Conservation (phyloP, 441 rosid genomes). For the Metrosideros polymorpha region DNA sequence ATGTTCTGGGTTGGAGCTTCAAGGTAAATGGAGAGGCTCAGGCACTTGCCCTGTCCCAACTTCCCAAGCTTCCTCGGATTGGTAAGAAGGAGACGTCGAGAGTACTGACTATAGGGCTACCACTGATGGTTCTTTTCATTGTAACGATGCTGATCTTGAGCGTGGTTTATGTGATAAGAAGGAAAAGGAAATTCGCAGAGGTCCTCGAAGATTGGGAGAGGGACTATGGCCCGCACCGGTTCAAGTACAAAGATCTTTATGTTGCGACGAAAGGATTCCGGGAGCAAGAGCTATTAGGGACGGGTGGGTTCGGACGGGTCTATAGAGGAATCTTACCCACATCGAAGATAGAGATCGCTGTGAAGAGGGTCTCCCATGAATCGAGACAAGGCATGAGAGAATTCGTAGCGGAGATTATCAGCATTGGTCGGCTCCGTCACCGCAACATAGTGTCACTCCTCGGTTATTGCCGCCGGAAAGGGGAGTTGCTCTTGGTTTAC, state of each 20-base stretch:
- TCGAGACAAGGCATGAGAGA: background rate
- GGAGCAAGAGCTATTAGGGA: constrained; percentile 27
- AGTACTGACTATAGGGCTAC: no score
- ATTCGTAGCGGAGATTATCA: background rate
- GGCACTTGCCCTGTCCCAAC: background rate
- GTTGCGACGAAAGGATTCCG: constrained; percentile 37
- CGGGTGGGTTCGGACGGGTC: constrained; percentile 40
- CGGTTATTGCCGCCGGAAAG: background rate
- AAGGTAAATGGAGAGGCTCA: background rate
- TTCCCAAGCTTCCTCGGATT: background rate
- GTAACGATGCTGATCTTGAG: no score
- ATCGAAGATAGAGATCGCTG: background rate
- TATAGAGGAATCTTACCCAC: constrained; percentile 21
- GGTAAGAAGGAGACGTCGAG: background rate
- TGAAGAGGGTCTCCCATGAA: background rate
- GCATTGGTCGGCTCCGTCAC: background rate
- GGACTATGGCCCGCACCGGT: constrained; percentile 31
- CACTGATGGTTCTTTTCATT: no score
- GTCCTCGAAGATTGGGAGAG: background rate
- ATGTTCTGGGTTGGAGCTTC: constrained; percentile 4
- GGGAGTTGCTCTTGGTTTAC: background rate
- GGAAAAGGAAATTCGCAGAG: background rate
- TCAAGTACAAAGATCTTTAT: constrained; percentile 30
- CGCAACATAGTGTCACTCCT: background rate
- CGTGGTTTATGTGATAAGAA: background rate